phyloP scores from a whole-genome alignment of 805 yeast species.

The Wickerhamiella alocasiicola region DNA sequence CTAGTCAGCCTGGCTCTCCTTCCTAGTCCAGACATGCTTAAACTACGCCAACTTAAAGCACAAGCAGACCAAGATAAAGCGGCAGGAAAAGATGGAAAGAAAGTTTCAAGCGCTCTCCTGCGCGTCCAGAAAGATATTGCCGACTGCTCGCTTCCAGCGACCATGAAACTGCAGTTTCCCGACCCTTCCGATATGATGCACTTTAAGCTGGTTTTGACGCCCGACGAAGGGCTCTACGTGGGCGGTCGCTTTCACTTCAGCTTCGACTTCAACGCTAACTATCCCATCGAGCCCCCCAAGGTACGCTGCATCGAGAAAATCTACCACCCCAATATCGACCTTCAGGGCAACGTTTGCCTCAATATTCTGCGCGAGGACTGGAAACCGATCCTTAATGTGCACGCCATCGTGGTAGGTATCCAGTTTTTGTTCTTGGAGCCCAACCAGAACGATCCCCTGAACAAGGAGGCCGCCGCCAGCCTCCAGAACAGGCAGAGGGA shows the following conservation, averaged over 20 bases:
- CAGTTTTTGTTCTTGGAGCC: slow-evolving; percentile 81
- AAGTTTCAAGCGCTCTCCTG: slow-evolving; percentile 51
- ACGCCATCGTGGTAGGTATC: slow-evolving; percentile 71
- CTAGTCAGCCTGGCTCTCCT: too few species aligned
- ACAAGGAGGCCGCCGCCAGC: slow-evolving; percentile 72
- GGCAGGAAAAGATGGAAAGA: slow-evolving; percentile 26
- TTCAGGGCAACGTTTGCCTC: slow-evolving; percentile 81
- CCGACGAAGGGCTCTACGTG: slow-evolving; percentile 61
- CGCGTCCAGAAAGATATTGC: slow-evolving; percentile 63
- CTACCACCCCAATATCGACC: slow-evolving; percentile 89
- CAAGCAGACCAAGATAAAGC: slow-evolving; percentile 37
- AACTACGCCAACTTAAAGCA: slow-evolving; percentile 47
- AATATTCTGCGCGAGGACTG: slow-evolving; percentile 90
- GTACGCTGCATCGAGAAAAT: slow-evolving; percentile 59
- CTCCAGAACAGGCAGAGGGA: slow-evolving; percentile 30
- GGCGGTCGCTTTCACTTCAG: slow-evolving; percentile 60
- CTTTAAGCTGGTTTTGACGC: slow-evolving; percentile 44
- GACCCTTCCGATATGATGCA: slow-evolving; percentile 47
- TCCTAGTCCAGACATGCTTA: slow-evolving; percentile 37
- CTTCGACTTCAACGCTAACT: slow-evolving; percentile 54
- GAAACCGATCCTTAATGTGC: slow-evolving; percentile 83
- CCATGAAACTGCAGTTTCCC: slow-evolving; percentile 40
- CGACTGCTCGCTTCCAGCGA: slow-evolving; percentile 46
- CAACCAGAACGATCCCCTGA: slow-evolving; percentile 82
- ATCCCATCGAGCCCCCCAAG: slow-evolving; percentile 89